Percentiles rank a stretch among this genome's conserved stretches.
phyloP scores from a whole-genome alignment of 1,284 basidiomycete species.

The Phlebopus sp. region DNA sequence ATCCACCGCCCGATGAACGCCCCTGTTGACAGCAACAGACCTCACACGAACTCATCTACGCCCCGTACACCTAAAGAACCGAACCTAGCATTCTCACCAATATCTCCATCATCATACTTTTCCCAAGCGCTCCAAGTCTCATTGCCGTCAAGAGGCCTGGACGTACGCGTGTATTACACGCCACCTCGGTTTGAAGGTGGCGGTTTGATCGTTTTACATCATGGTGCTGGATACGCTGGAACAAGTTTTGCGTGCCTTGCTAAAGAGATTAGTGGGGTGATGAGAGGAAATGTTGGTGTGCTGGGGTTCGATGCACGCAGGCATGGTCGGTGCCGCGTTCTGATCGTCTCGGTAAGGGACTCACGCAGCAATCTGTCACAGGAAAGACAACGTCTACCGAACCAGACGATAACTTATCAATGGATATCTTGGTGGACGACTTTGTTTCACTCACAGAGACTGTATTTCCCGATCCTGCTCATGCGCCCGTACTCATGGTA shows the following conservation, averaged over 20 bases:
- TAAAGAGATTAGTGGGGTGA: constrained; percentile 63
- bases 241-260: constrained; percentile 89
- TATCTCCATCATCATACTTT: constrained; percentile 77
- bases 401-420: constrained; percentile 67
- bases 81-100: constrained; percentile 63
- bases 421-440: constrained; percentile 70
- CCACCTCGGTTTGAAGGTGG: constrained; percentile 46
- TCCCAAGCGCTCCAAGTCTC: constrained; percentile 71
- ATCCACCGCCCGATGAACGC: neutral
- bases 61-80: constrained; percentile 35
- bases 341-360: neutral
- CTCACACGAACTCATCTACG: constrained; percentile 15
- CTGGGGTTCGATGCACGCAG: constrained; percentile 82
- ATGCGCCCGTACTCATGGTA: constrained; percentile 74
- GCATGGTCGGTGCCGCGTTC: constrained; percentile 64
- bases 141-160: constrained; percentile 58
- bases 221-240: constrained; percentile 90
- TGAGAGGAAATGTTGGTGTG: constrained; percentile 78
- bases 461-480: constrained; percentile 63
- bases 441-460: constrained; percentile 65
- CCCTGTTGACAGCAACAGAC: neutral
- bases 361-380: constrained; percentile 26
- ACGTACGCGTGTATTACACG: constrained; percentile 79
- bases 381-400: constrained; percentile 59
- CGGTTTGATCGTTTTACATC: constrained; percentile 83